Base-by-base conservation (phyloP, 805 yeast species). In the Starmerella scarabaei region DNA sequence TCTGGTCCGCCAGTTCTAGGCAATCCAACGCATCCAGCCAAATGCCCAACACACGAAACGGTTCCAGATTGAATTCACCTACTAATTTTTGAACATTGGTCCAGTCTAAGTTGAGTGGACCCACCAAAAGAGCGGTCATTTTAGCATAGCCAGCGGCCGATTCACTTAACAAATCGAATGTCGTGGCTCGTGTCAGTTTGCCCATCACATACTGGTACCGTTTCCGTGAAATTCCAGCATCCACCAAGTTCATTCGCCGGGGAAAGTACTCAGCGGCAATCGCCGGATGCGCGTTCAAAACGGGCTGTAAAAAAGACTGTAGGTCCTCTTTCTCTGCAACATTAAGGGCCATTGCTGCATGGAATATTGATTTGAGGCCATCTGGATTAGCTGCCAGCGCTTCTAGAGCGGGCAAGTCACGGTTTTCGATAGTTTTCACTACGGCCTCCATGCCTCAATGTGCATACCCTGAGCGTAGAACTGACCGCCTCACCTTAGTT, bases 121-220 rank as follows among this genome's bases (percentile, higher is more conserved):
- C 24, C 14, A 15, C 9, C 7, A 33, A 17, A 5, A 38, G 21
- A 21, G 21, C 28, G 14, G 20, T 33, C 16, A 38, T 27, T 8
- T 21, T 28, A 4, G 45, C 35, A 16, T 28, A 44, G 11, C 41
- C 48, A 8, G 18, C 36, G n/a, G 33, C 19, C 15, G 30, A 19
- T 17, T 44, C 48, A 6, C 16, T 21, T 4, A 18, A n/a, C 33
- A 48, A 7, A 31, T 48, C 52, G 33, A 9, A 44, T 4, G 47
- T 47, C 21, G 27, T 21, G 1, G 32, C 37, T 3, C 51, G 31
- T 5, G 52, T 48, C 18, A 41, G 45, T 15, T 37, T 38, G 12
- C 36, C 42, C 9, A 45, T 35, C 17, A 41, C 33, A 3, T 33
- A 18, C 19, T 47, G 50, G 27, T 47, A 35, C 6, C 38, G 43